phyloP scores from a whole-genome alignment of 2,329 filamentous ascomycete species.

The Remersonia thermophila region DNA sequence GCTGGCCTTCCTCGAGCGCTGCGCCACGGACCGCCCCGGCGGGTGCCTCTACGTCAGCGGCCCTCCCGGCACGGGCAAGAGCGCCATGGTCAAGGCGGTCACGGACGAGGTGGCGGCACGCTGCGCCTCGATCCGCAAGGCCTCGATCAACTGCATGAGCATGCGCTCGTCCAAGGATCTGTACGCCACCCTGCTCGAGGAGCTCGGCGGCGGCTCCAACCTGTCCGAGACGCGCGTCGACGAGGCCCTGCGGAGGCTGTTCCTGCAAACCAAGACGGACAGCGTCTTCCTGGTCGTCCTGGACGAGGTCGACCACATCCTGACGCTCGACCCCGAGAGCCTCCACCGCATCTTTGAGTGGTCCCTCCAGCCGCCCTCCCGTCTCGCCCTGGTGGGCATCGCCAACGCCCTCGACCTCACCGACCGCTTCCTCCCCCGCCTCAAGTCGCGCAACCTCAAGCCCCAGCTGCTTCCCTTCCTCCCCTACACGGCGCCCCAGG shows the following conservation, averaged over 20 bases:
- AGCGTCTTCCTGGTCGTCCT: slow-evolving; percentile 70
- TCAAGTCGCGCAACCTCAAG: slow-evolving; percentile 87
- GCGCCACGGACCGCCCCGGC: slow-evolving; percentile 45
- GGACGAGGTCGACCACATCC: slow-evolving; percentile 89
- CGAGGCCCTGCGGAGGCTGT: slow-evolving; percentile 55
- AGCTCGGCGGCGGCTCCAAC: slow-evolving; percentile 51
- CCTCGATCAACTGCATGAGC: slow-evolving; percentile 94
- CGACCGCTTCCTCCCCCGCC: slow-evolving; percentile 81
- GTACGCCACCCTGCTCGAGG: slow-evolving; percentile 64
- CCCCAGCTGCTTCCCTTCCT: slow-evolving; percentile 83
- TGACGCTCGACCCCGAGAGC: slow-evolving; percentile 78
- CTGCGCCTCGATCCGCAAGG: slow-evolving; percentile 46
- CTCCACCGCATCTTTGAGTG: slow-evolving; percentile 94
- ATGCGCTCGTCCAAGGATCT: slow-evolving; percentile 80
- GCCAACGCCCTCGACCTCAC: slow-evolving; percentile 94
- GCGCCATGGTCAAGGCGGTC: slow-evolving; percentile 77
- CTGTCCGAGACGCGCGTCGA: slow-evolving; percentile 58
- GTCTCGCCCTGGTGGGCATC: slow-evolving; percentile 77
- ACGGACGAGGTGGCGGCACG: slow-evolving; percentile 45
- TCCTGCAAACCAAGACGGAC: slow-evolving; percentile 47
- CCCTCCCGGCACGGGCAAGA: slow-evolving; percentile 92
- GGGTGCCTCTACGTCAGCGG: slow-evolving; percentile 93
- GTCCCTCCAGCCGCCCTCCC: slow-evolving; percentile 72
- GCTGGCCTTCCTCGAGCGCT: slow-evolving; percentile 53
- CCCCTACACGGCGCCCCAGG: slow-evolving; percentile 79